Conservation (phyloP, 305 asterid genomes). For the Solanum hybrid region DNA sequence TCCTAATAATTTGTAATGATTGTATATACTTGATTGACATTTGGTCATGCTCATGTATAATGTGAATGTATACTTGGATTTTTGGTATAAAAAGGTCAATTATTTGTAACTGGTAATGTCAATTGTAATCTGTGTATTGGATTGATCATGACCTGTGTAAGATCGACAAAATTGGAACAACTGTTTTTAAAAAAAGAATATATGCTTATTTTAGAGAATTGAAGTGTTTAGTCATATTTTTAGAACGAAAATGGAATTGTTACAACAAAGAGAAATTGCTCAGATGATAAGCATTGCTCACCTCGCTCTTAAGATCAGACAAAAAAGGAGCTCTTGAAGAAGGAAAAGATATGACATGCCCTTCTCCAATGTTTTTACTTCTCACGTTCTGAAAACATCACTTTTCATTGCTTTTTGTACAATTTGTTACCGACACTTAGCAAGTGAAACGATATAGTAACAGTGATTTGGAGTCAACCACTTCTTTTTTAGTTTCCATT, state of each 20-base stretch:
- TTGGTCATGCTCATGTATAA: not conserved
- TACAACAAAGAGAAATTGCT: not conserved
- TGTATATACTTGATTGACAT: not conserved
- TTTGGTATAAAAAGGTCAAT: not conserved
- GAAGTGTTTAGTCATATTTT: not conserved
- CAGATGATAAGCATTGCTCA: not conserved
- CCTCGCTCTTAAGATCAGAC: not conserved
- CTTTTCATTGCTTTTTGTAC: not conserved
- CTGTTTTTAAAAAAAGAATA: not conserved
- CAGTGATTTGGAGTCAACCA: not conserved
- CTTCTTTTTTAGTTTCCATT: not conserved
- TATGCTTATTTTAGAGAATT: not conserved
- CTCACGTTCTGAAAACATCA: not conserved
- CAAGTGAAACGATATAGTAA: not conserved
- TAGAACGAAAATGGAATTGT: not conserved
- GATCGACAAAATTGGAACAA: not conserved
- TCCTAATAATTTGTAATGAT: not conserved
- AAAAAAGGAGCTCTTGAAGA: not conserved
- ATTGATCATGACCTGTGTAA: not conserved
- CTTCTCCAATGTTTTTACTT: not conserved
- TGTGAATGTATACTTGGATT: not conserved
- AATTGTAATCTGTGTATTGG: not conserved
- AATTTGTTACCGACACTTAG: not conserved
- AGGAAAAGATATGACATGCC: not conserved
- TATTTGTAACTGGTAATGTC: not conserved